A percentile compares a stretch with the other conserved stretches of the same genome.
phyloP scores from a whole-genome alignment of 805 yeast genomes.

The Torulaspora maleeae region DNA sequence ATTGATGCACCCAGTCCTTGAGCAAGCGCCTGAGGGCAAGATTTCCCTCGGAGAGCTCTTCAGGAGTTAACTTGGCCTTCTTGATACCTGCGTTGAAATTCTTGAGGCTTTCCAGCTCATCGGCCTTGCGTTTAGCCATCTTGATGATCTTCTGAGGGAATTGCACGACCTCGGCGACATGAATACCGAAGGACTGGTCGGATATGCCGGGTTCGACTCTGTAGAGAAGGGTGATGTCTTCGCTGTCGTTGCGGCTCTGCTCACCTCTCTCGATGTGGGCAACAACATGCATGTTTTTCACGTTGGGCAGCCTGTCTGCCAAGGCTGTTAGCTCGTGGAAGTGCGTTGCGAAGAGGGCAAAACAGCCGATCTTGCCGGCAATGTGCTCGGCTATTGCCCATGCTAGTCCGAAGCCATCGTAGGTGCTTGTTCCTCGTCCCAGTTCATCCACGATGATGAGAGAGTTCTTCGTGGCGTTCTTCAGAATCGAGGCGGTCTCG shows the following conservation, averaged over 20 bases:
- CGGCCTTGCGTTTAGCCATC: constrained; percentile 94
- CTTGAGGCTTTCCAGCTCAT: constrained; percentile 68
- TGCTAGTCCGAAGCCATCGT: constrained; percentile 97
- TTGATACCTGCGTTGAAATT: constrained; percentile 43
- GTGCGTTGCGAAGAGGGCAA: constrained; percentile 92
- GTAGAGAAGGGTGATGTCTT: constrained; percentile 81
- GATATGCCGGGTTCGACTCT: constrained; percentile 96
- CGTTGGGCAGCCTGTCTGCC: constrained; percentile 57
- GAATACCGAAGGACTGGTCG: constrained; percentile 95
- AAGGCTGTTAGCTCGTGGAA: constrained; percentile 91
- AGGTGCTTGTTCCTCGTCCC: constrained; percentile 76
- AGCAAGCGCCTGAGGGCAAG: constrained; percentile 45
- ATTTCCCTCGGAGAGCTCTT: constrained; percentile 49
- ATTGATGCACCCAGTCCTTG: constrained; percentile 49
- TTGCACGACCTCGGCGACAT: constrained; percentile 92
- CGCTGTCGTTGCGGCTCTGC: constrained; percentile 33
- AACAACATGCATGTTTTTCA: constrained; percentile 83
- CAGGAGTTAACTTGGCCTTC: constrained; percentile 45
- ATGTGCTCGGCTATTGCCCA: constrained; percentile 93
- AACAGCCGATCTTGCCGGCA: constrained; percentile 63
- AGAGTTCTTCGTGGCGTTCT: constrained; percentile 78
- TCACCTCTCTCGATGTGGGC: constrained; percentile 69
- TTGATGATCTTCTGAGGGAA: constrained; percentile 85
- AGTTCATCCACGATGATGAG: constrained; percentile 90
- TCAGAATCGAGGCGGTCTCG: constrained; percentile 88